Percentiles rank a stretch among this genome's conserved stretches.
Evolutionary conservation across 345 rosid species (phyloP).

Genomic region (Eucalyptus rudis): DNA sequence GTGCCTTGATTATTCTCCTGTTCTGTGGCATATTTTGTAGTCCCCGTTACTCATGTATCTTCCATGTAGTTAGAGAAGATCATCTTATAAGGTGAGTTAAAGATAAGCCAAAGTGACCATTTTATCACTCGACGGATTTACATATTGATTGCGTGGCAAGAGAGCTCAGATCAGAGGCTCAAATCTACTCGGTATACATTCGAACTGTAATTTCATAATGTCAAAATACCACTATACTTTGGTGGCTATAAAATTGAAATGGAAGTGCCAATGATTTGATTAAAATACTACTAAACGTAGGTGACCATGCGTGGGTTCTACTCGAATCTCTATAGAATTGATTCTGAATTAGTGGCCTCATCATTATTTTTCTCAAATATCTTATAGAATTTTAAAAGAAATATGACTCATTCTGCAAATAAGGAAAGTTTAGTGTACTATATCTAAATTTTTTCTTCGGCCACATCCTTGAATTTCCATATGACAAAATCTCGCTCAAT

Average conservation of each 20-base stretch:
- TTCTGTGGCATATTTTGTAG: neutral
- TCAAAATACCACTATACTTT: too few species aligned
- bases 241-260: neutral
- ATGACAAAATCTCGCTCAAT: neutral
- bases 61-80: neutral
- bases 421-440: neutral
- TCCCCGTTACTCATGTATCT: neutral
- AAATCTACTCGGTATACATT: neutral
- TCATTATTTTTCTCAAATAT: neutral
- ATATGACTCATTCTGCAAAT: neutral
- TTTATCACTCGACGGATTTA: neutral
- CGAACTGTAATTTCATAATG: neutral
- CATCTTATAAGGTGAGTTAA: neutral
- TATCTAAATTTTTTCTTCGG: neutral
- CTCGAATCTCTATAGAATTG: neutral
- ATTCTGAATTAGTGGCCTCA: neutral
- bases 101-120: neutral
- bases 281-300: too few species aligned
- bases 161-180: neutral
- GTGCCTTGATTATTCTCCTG: neutral
- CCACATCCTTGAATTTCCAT: neutral
- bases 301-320: neutral
- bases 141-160: neutral
- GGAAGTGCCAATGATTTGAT: neutral
- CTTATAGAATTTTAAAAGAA: neutral